Evolutionary conservation across 2,329 filamentous ascomycete genomes (phyloP), one percentile per base, ranked within the genome.

Genomic region (Orbilia quercus): DNA sequence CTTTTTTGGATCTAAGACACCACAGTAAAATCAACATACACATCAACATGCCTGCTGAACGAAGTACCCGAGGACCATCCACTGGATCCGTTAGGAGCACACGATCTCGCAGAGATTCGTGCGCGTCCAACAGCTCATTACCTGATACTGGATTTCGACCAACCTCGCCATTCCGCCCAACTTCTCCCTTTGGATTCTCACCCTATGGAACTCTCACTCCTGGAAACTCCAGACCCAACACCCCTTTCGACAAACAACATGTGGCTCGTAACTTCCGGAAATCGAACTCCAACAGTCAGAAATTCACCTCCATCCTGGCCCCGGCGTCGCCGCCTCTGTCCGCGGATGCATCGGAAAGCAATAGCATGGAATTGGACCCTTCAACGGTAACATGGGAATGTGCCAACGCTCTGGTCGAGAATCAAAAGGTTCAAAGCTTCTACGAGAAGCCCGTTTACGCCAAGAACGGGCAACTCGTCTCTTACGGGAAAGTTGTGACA

Each of bases 381-480:
- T 66, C 70, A 31, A 77, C 76, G 6, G 72, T 77, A 9, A 77
- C 77, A 38, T 78, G 77, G 77, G 77, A 78, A 47, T 77, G 76
- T 25, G 75, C 74, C 20, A 77, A 76, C n/a, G 74, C 76, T 16
- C 66, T 78, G 16, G 75, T 77, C 20, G 76, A 76, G 5, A 75
- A 77, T 44, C 76, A 77, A 45, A 77, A 77, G 48, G 75, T 78
- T 31, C 75, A 77, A 25, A 75, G 65, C 34, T 75, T 75, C 2
- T 78, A 75, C 54, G 76, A 77, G 50, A 77, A 76, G 18, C 77
- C 77, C 2, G 73, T 75, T 23, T 76, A 76, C 53, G 54, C 72
- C 14, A 62, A 69, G 31, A 54, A 67, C 12, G 72, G 73, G 18
- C 47, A 75, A 25, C 53, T 78, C 22, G 22, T 76, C 9, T 71